Evolutionary conservation across 2,329 filamentous ascomycete species (phyloP).

Genomic region (Aspergillus japonicus): DNA sequence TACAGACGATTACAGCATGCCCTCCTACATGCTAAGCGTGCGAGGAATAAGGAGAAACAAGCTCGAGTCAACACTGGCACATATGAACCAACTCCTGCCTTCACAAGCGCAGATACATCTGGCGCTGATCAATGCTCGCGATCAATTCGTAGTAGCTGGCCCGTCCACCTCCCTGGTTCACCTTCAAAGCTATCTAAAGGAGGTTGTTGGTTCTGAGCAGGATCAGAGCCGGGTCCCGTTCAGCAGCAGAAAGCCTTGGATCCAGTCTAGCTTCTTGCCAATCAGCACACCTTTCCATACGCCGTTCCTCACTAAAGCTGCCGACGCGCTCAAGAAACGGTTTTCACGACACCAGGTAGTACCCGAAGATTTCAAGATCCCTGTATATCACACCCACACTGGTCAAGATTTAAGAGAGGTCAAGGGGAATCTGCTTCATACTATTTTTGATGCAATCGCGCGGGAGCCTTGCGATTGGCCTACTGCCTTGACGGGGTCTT

Average conservation of each 20-base stretch:
- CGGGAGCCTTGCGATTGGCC: constrained; percentile 21
- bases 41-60: constrained; percentile 9
- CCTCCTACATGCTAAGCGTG: constrained; percentile 19
- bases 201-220: background rate
- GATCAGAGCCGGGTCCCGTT: constrained; percentile 30
- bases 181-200: constrained; percentile 9
- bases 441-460: constrained; percentile 17
- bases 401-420: constrained; percentile 27
- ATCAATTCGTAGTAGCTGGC: constrained; percentile 20
- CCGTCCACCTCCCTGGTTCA: constrained; percentile 15
- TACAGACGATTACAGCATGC: background rate
- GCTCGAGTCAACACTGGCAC: constrained; percentile 1
- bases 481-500: constrained; percentile 3
- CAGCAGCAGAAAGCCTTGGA: constrained; percentile 29
- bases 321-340: constrained; percentile 19
- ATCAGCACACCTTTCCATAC: constrained; percentile 46
- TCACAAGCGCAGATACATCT: constrained; percentile 2
- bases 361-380: constrained; percentile 22
- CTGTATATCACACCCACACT: constrained; percentile 34
- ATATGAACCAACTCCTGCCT: constrained; percentile 9
- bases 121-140: constrained; percentile 16
- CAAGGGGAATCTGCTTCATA: constrained; percentile 10
- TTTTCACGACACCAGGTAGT: constrained; percentile 9
- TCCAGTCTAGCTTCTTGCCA: constrained; percentile 37
- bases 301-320: constrained; percentile 30